Base-by-base conservation (phyloP, 352 stramenopile genomes). In the Achlya hypogyna region DNA sequence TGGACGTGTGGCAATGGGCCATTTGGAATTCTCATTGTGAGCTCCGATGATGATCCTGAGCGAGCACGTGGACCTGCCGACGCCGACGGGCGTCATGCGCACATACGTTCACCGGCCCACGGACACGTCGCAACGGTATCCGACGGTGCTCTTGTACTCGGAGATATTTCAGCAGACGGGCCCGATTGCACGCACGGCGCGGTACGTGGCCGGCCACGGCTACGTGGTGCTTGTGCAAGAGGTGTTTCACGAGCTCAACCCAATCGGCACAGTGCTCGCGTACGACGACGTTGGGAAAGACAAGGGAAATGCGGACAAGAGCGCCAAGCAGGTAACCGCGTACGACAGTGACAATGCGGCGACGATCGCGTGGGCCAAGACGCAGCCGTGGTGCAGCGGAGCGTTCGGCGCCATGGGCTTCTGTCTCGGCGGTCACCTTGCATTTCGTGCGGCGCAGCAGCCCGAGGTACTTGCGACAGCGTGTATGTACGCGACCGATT, bases 91-190 rank as follows among this genome's bases (percentile, higher is more conserved):
- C 25, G 25, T 56, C 25, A 56, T 56, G 49, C 49, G 49, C 12
- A 56, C 49, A n/a, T 56, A 56, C n/a, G 49, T 56, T n/a, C 49
- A 56, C 31, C 49, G 49, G 10, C 49, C 49, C 2, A 56, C 49
- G 49, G 38, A 45, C 38, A 18, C 38, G 38, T 38, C 25, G 25
- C 2, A 10, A 20, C 25, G 49, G 31, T 35, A 56, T 20, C 49
- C 49, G 31, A 56, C 60, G 4, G n/a, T 67, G 12, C 43, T 67
- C 23, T 22, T 67, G 29, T 67, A 51, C 60, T 58, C 60, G 32
- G 60, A 67, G 22, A 67, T 67, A 27, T 67, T 58, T 23, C 60
- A 67, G 51, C 38, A 58, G 5, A 67, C 60, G 4, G 60, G 60
- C 14, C 60, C 60, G 16, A 49, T 67, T 12, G 60, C 14, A 12